Conservation (phyloP, 768 basidiomycete genomes). For the Termitomyces sp. region DNA sequence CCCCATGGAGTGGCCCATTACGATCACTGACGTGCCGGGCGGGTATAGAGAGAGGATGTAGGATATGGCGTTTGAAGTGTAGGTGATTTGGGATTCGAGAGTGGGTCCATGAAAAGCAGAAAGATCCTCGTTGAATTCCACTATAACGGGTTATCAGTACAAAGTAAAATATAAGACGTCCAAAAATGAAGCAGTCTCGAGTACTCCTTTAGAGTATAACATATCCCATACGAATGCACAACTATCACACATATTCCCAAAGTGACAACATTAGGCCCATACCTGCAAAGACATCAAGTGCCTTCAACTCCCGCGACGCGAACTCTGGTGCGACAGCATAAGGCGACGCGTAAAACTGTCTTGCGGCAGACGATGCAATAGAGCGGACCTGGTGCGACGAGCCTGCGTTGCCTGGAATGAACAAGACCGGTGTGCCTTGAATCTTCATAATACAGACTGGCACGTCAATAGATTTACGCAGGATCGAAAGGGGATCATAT, state of each 20-base stretch:
- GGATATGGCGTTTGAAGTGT: conserved; percentile 64
- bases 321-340: conserved; percentile 53
- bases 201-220: background rate
- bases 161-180: background rate
- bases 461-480: background rate
- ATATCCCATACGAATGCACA: background rate
- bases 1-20: conserved; percentile 98
- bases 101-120: conserved; percentile 94
- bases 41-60: conserved; percentile 83
- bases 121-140: conserved; percentile 96
- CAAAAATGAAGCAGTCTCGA: background rate
- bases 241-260: background rate
- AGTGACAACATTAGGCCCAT: conserved; percentile 17
- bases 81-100: conserved; percentile 75
- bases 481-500: background rate
- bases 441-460: conserved; percentile 4
- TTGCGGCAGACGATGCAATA: conserved; percentile 86
- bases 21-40: conserved; percentile 55
- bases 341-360: conserved; percentile 74
- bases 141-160: conserved; percentile 33
- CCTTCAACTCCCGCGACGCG: conserved; percentile 39
- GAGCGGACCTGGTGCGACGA: conserved; percentile 92
- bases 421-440: conserved; percentile 80
- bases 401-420: conserved; percentile 97
- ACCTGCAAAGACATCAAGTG: conserved; percentile 89